Base-by-base conservation (phyloP, 257 asterid species). In the Fraxinus americana region DNA sequence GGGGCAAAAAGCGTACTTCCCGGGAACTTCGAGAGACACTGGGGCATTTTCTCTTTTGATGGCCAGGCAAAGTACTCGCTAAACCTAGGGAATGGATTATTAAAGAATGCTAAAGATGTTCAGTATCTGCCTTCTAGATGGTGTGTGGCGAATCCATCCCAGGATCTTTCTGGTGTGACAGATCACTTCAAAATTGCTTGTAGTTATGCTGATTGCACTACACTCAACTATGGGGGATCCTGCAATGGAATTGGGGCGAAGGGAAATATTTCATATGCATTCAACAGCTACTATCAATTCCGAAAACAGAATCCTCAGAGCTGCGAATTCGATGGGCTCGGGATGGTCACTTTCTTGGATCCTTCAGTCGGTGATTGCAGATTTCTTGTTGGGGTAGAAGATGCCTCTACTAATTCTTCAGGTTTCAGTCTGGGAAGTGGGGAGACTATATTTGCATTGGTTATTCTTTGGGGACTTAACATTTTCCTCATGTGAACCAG, bases 41-140 rank as follows among this genome's bases (percentile, higher is more conserved):
- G 99, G 99, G 99, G 99, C 0, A 86, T 95, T 39, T 92, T 91
- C 88, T 90, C 99, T 36, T 95, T 95, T 16, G 99, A 93, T 75
- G 98, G 99, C 41, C 99, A 91, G 84, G 92, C 98, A 14, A 95
- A 93, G 82, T 95, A 95, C 84, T 69, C 86, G 0, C 76, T 95
- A 78, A 88, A 89, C 89, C 96, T 93, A 8, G 96, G 99, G 4
- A 85, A 86, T 72, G 99, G 98, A 13, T 74, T 78, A 9, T 67
- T 95, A 19, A 90, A 85, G 83, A 95, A 95, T 50, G 98, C 98
- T 0, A 89, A 80, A 71, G 74, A 87, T 17, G 99, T 95, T 23
- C 79, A 76, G 84, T 95, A 95, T 75, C 94, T 95, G 75, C 99
- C 99, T 19, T 88, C 87, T 3, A 87, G 99, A 78, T 95, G 98